These are phyloP conservation scores for Gracilaria domingensis DNA, from an alignment of 23 red algal species.

Conservation along the genomic window DNA sequence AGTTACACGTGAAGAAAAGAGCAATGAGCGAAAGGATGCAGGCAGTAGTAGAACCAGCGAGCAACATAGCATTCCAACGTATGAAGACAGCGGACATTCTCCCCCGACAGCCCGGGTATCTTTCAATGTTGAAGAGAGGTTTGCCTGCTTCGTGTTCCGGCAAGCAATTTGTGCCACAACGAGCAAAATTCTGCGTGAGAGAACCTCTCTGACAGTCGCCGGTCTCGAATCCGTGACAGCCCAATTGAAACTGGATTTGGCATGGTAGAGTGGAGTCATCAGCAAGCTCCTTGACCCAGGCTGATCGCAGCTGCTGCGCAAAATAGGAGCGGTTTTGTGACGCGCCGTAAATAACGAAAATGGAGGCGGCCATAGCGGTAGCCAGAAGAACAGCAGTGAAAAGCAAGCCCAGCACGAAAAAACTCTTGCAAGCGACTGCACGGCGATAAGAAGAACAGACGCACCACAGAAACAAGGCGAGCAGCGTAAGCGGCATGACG, in stretches of 20 bases:
- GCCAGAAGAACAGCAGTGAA: constrained; percentile 28
- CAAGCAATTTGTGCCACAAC: constrained; percentile 57
- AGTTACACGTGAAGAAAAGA: constrained; percentile 52
- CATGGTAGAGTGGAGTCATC: constrained; percentile 46
- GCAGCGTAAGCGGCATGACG: constrained; percentile 26
- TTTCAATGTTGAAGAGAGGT: constrained; percentile 41
- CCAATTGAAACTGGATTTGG: constrained; percentile 54
- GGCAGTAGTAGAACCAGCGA: constrained; percentile 49
- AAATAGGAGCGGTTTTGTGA: constrained; percentile 30
- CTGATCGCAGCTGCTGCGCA: constrained; percentile 21
- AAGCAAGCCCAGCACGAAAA: constrained; percentile 31
- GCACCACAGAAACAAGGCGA: constrained; percentile 50
- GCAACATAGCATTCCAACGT: constrained; percentile 65
- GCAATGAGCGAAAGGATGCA: constrained; percentile 58
- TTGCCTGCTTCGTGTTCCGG: constrained; percentile 36
- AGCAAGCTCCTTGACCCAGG: constrained; percentile 32
- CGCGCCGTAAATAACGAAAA: constrained; percentile 65
- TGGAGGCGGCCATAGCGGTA: constrained; percentile 47
- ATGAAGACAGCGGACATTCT: constrained; percentile 51
- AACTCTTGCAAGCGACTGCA: constrained; percentile 26
- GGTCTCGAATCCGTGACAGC: constrained; percentile 57
- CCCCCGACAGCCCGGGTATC: constrained; percentile 51
- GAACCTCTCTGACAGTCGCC: constrained; percentile 58
- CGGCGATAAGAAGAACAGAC: constrained; percentile 31
- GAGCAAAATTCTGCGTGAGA: constrained; percentile 52